Percentiles rank a stretch among this genome's conserved stretches.
Conservation (phyloP, 805 yeast genomes). For the Debaryomyces castellii region DNA sequence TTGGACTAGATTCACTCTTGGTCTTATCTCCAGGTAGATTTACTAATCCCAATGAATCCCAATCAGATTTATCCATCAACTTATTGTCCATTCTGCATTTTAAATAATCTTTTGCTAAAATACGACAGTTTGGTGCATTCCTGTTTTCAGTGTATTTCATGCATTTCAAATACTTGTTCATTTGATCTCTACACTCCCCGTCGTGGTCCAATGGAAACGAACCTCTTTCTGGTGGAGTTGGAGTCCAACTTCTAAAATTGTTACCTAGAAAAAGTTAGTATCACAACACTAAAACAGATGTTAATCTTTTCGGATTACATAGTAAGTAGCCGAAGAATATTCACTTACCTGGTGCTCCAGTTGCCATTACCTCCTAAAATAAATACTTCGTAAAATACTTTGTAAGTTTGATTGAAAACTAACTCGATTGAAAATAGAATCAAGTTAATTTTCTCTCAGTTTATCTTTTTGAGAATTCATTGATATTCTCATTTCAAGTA, state of each 20-base stretch:
- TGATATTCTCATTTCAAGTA: not conserved
- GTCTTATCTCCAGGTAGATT: conserved; percentile 37
- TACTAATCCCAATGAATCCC: conserved; percentile 44
- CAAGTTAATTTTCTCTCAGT: no score
- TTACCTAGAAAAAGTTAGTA: conserved; percentile 18
- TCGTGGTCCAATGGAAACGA: conserved; percentile 92
- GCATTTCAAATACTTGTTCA: conserved; percentile 76
- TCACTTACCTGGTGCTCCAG: conserved; percentile 37
- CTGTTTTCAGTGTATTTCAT: conserved; percentile 73
- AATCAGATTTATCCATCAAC: conserved; percentile 41
- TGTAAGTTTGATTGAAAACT: no score
- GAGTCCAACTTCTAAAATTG: conserved; percentile 48
- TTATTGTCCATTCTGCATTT: conserved; percentile 85
- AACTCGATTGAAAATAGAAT: no score
- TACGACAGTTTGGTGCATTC: conserved; percentile 88
- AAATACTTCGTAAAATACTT: no score
- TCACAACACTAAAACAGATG: not conserved
- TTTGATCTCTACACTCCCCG: conserved; percentile 76
- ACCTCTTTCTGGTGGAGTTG: conserved; percentile 95
- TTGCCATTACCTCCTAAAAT: no score
- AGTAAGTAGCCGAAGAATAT: not conserved
- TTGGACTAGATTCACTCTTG: not conserved
- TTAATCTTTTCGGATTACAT: not conserved
- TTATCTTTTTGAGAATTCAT: not conserved
- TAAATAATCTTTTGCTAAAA: conserved; percentile 77